Evolutionary conservation across 2,329 filamentous ascomycete genomes (phyloP).

Genomic region (Nannizziopsis arthrosporioides): DNA sequence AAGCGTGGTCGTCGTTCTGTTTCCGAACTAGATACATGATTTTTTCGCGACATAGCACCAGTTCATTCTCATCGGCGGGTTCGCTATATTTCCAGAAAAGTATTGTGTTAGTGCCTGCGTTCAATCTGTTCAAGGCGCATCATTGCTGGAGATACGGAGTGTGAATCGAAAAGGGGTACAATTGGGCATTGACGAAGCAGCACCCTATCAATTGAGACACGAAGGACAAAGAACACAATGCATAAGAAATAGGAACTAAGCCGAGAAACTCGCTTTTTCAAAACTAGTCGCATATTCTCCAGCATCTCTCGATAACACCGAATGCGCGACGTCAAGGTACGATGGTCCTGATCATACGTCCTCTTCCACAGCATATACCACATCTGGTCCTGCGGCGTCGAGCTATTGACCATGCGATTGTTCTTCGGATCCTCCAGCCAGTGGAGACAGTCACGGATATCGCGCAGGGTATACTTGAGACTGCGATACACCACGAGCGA

Average conservation of each 20-base stretch:
- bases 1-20: constrained; percentile 4
- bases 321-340: constrained; percentile 38
- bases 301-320: constrained; percentile 42
- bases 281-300: constrained; percentile 32
- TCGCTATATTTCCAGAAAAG: constrained; percentile 6
- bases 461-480: constrained; percentile 41
- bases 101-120: no score
- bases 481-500: constrained; percentile 37
- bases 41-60: constrained; percentile 17
- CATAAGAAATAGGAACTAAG: neutral
- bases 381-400: constrained; percentile 33
- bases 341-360: constrained; percentile 38
- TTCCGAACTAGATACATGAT: constrained; percentile 5
- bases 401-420: constrained; percentile 14
- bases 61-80: constrained; percentile 12
- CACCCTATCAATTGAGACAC: neutral
- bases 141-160: no score
- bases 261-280: constrained; percentile 36
- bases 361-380: constrained; percentile 41
- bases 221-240: neutral
- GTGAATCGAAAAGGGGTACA: no score
- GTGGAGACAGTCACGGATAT: constrained; percentile 39
- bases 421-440: constrained; percentile 19
- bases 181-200: neutral
- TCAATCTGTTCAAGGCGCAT: neutral